These are phyloP conservation scores for Mortierella sp. DNA, from an alignment of 371 early-diverging fungal genomes.

Conservation along the genomic window DNA sequence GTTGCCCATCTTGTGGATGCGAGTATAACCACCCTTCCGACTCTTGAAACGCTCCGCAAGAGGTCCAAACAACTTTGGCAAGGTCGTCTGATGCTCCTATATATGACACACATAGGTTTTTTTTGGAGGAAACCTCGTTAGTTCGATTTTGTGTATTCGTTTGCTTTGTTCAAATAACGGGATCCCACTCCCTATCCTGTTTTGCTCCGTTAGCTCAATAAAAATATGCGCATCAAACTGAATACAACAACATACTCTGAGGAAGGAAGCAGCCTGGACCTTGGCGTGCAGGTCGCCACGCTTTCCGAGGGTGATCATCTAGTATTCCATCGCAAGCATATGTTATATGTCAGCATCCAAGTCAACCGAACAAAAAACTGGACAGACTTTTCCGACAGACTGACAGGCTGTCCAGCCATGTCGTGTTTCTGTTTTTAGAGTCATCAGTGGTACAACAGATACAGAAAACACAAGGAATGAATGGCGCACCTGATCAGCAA, in stretches of 20 bases:
- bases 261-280: constrained; percentile 68
- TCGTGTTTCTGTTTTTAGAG: too few species aligned
- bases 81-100: constrained; percentile 73
- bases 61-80: constrained; percentile 88
- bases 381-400: not conserved
- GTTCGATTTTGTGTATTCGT: too few species aligned
- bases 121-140: too few species aligned
- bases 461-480: too few species aligned
- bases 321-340: not conserved
- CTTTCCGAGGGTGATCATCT: constrained; percentile 86
- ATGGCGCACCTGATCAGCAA: constrained; percentile 80
- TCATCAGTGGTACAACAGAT: too few species aligned
- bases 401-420: too few species aligned
- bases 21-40: constrained; percentile 92
- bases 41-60: constrained; percentile 86
- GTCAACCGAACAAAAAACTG: constrained; percentile 7
- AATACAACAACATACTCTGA: constrained; percentile 62
- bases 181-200: not conserved
- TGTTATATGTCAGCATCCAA: too few species aligned
- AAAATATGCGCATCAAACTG: too few species aligned
- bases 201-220: not conserved
- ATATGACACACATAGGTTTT: not conserved
- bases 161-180: too few species aligned
- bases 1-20: constrained; percentile 85
- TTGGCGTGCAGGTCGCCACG: constrained; percentile 73